Evolutionary conservation across 2,329 filamentous ascomycete species (phyloP), one percentile per base, ranked within the genome.

Genomic region (Paecilomyces niveus): DNA sequence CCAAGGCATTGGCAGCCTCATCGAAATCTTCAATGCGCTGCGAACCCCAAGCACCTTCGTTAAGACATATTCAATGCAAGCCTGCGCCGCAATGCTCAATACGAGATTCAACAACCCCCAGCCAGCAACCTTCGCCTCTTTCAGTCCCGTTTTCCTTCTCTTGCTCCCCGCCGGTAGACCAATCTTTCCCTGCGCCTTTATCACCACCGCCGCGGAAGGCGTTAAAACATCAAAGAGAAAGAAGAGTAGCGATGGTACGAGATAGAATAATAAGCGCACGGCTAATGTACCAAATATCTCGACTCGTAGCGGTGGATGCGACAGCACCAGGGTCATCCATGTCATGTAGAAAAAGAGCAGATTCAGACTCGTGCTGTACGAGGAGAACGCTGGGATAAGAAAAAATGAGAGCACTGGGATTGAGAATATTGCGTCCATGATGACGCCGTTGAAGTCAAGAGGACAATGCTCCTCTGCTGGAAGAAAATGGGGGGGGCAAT

Each of bases 281-380:
- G 83, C 82, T 4, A 90, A 71, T 0, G 87, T 87, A 57, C 87
- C 89, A 56, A 89, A 78, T 1, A 94, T 71, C 71, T 96, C 90
- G 58, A 96, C 84, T 59, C 85, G 83, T 15, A 94, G 78, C 0
- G 89, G 86, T 0, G 87, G 81, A 67, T 95, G 89, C 6, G 88
- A 89, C 2, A 93, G 78, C 45, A 95, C 85, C 32, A 97, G 81
- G 0, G 90, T 93, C 5, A 86, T 85, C 92, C 92, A 96, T 65
- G 90, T 93, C 77, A 96, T 83, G 72, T 92, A 93, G 74, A 96
- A 94, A 78, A 96, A 92, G 62, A 95, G 78, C 24, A 96, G 77
- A 72, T 94, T 96, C 62, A 96, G 79, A 1, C 87, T 92, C 1
- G 91, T 93, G 50, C 80, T 87, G 78, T 88, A 92, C 6, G 89